Percentiles rank a stretch among this genome's conserved stretches.
Evolutionary conservation across 2,329 filamentous ascomycete genomes (phyloP).

Genomic region (Fusarium sp.): DNA sequence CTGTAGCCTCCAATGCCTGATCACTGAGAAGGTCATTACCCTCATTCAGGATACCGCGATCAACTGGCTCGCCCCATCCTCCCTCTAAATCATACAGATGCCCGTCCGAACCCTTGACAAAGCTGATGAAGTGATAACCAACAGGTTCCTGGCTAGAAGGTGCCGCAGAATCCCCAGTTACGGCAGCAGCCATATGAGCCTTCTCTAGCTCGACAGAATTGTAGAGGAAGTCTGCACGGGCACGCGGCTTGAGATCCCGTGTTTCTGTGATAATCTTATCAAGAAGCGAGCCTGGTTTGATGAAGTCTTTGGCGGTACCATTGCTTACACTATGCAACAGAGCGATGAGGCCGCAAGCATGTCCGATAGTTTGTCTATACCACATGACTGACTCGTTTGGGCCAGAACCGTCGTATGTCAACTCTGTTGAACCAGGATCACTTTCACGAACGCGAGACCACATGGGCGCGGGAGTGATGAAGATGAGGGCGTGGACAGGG

Average conservation of each 20-base stretch:
- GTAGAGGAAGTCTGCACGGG: constrained; percentile 77
- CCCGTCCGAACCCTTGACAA: constrained; percentile 74
- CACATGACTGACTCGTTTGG: constrained; percentile 75
- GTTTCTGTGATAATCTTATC: constrained; percentile 70
- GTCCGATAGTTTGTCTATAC: constrained; percentile 87
- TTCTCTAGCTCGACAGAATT: constrained; percentile 75
- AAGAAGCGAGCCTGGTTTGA: constrained; percentile 65
- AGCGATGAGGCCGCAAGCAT: constrained; percentile 84
- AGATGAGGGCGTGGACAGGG: constrained; percentile 79
- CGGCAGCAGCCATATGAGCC: constrained; percentile 77
- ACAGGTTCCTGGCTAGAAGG: constrained; percentile 70
- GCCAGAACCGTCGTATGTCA: constrained; percentile 50
- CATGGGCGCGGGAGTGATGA: constrained; percentile 74
- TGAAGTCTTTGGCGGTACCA: constrained; percentile 67
- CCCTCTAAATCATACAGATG: constrained; percentile 86
- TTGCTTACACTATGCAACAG: constrained; percentile 80
- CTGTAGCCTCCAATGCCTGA: constrained; percentile 71
- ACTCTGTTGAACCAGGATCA: constrained; percentile 32
- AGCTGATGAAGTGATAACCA: constrained; percentile 84
- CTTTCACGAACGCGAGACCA: constrained; percentile 59
- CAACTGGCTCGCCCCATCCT: constrained; percentile 75
- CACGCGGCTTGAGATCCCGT: constrained; percentile 66
- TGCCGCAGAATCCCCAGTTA: constrained; percentile 73
- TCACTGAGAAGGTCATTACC: constrained; percentile 74
- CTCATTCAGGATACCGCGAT: constrained; percentile 66